Percentiles rank a stretch among this genome's conserved stretches.
Evolutionary conservation across 2,329 filamentous ascomycete genomes (phyloP).

Genomic region (Xylariaceae sp.): DNA sequence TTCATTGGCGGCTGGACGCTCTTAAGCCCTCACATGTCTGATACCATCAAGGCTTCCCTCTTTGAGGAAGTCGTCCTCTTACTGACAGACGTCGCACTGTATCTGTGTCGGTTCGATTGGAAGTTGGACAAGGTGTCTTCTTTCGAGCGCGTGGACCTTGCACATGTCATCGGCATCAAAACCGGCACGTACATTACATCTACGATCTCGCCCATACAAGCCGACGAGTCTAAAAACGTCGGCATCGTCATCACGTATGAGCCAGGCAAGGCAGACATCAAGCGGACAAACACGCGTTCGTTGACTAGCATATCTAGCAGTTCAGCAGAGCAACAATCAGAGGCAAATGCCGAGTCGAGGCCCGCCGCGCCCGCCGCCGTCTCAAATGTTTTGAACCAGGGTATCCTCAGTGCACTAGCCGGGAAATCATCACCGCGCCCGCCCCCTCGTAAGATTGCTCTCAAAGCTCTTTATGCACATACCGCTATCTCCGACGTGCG

Average conservation of each 20-base stretch:
- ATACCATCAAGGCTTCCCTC: constrained; percentile 71
- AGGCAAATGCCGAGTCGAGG: constrained; percentile 27
- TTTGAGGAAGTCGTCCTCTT: constrained; percentile 90
- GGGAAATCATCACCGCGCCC: constrained; percentile 36
- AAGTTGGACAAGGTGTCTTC: constrained; percentile 91
- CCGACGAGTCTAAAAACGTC: constrained; percentile 79
- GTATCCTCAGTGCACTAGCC: constrained; percentile 33
- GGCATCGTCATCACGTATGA: constrained; percentile 83
- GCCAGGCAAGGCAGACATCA: constrained; percentile 71
- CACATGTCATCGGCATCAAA: constrained; percentile 73
- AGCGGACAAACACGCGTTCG: constrained; percentile 84
- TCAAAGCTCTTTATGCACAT: constrained; percentile 61
- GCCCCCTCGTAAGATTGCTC: constrained; percentile 53
- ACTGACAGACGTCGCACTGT: constrained; percentile 82
- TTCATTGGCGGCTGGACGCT: constrained; percentile 90
- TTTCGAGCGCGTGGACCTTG: constrained; percentile 84
- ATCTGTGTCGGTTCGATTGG: constrained; percentile 93
- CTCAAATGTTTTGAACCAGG: constrained; percentile 32
- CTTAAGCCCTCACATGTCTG: constrained; percentile 73
- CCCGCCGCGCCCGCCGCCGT: constrained; percentile 16
- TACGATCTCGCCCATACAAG: constrained; percentile 77
- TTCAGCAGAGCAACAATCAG: too few relatives aligned
- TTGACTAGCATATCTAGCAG: constrained; percentile 62
- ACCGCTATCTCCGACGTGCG: constrained; percentile 62
- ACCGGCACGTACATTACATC: constrained; percentile 90